Evolutionary conservation across 371 early-diverging fungal genomes (phyloP), one percentile per base, ranked within the genome.

Genomic region (Circinella umbellata): DNA sequence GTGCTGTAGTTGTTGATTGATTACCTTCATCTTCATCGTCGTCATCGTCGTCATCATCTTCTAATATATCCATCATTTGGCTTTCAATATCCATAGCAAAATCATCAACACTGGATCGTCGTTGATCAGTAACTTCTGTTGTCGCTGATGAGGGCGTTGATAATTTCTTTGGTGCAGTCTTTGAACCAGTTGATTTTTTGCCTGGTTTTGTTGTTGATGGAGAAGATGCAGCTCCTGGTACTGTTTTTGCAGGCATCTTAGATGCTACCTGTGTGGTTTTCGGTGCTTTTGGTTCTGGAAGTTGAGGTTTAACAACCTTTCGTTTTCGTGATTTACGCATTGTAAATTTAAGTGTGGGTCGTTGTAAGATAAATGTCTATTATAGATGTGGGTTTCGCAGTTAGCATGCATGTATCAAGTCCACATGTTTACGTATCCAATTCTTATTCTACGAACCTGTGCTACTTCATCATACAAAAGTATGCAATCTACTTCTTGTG

Each of bases 281-380:
- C 0, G 64, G 6, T n/a, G 64, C 36, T 35, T 34, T 49, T 5
- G 67, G 67, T 55, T 37, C 59, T 15, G 67, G 57, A 15, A 59
- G 18, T 37, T 53, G 36, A 10, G 59, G 39, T 39, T 48, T 15
- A 17, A 42, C 35, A 4, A 18, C 13, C 35, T 46, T 51, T 14
- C 35, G 64, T 64, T 49, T 64, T 34, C 67, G 38, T 59, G 51
- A 55, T 55, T 59, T 63, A 14, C 55, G 51, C 48, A 69, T 46
- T 5, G 69, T 69, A 18, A 69, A 59, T 35, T 69, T 69, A 34
- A 59, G 42, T 4, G 64, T 18, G 7, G 63, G 69, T 34, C 64
- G 63, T 49, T 69, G 64, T 36, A 69, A 51, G 4, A 64, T 64
- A 48, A 69, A 69, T 27, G 69, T 69, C 69, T 69, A 54, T 59